Evolutionary conservation across 805 yeast species (phyloP), one percentile per base, ranked within the genome.

Genomic region (Lipomyces kockii): DNA sequence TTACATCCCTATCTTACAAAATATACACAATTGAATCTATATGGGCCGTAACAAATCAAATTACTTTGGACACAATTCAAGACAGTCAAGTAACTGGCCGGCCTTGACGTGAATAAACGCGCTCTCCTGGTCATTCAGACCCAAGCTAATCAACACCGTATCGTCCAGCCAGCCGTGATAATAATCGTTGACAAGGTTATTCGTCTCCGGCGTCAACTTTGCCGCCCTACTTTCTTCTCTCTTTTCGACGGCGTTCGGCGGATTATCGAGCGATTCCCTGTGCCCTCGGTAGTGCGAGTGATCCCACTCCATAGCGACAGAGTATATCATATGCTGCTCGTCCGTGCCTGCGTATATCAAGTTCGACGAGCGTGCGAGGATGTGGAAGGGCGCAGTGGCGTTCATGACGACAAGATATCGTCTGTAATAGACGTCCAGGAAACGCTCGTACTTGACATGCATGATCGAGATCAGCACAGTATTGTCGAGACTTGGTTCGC

Each of bases 121-220:
- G 32, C 62, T 35, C 7, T 66, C 70, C 11, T 9, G 14, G 27
- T 68, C 71, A 37, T 57, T 43, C 9, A 68, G 56, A 9, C 71
- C 71, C 14, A 68, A 20, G 22, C 35, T 51, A 25, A 68, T 61
- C 60, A 68, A 43, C 11, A 68, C 4, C 22, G 61, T 43, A 37
- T 68, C 71, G 46, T 66, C 64, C 9, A 68, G 55, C 71, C 71
- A 68, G 20, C 71, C 71, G 56, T 68, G 71, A 34, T 60, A 60
- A 35, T 66, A 66, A 14, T 58, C 32, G 43, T 62, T 65, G 12
- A 68, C 71, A 25, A 66, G 49, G 29, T 32, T 52, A 43, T 68
- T 68, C 29, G 35, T 58, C 9, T 22, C 25, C 34, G 34, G 34
- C 32, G 34, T 29, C 29, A 25, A 7, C n/a, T 12, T 29, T 17